Percentiles rank a stretch among this genome's conserved stretches.
Evolutionary conservation across 192 early-diverging fungal species (phyloP).

Genomic region (Coemansia sp.): DNA sequence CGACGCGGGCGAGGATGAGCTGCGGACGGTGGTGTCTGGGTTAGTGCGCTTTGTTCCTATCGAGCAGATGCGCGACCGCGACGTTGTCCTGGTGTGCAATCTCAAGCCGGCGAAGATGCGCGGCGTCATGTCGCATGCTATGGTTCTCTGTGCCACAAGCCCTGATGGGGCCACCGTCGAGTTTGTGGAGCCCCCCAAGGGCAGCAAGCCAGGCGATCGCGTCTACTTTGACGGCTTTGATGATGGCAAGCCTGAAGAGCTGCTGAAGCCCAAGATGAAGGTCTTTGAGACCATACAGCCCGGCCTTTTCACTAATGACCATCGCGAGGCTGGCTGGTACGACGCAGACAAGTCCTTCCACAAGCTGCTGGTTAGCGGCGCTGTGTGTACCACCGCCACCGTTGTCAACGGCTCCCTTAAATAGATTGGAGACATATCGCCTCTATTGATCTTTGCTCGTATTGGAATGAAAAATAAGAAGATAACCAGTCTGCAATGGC

Average conservation of each 20-base stretch:
- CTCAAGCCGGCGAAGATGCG: conserved; percentile 94
- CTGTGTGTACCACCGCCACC: conserved; percentile 61
- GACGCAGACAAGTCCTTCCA: conserved; percentile 52
- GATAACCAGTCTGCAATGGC: too few species aligned
- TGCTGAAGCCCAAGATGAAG: conserved; percentile 98
- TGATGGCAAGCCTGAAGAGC: conserved; percentile 78
- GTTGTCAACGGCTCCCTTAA: conserved; percentile 71
- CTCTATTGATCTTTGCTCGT: background rate
- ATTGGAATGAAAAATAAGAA: background rate
- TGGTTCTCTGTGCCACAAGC: conserved; percentile 92
- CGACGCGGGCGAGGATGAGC: conserved; percentile 82
- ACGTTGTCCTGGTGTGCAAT: conserved; percentile 80
- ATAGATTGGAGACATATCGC: conserved; percentile 22
- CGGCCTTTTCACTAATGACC: conserved; percentile 70
- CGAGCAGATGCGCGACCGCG: conserved; percentile 80
- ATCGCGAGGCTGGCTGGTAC: conserved; percentile 65
- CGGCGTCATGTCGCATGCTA: conserved; percentile 90
- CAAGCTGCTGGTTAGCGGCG: conserved; percentile 49
- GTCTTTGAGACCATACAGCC: conserved; percentile 97
- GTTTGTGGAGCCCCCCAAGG: conserved; percentile 83
- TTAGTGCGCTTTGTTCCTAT: conserved; percentile 89
- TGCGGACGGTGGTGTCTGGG: conserved; percentile 87
- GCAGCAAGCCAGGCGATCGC: conserved; percentile 83
- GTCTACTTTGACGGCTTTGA: conserved; percentile 91
- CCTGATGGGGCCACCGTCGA: conserved; percentile 85